Percentiles rank a stretch among this genome's conserved stretches.
These are phyloP conservation scores for Trichophyton benhamiae DNA, from an alignment of 2,329 filamentous ascomycete genomes.

Conservation along the genomic window DNA sequence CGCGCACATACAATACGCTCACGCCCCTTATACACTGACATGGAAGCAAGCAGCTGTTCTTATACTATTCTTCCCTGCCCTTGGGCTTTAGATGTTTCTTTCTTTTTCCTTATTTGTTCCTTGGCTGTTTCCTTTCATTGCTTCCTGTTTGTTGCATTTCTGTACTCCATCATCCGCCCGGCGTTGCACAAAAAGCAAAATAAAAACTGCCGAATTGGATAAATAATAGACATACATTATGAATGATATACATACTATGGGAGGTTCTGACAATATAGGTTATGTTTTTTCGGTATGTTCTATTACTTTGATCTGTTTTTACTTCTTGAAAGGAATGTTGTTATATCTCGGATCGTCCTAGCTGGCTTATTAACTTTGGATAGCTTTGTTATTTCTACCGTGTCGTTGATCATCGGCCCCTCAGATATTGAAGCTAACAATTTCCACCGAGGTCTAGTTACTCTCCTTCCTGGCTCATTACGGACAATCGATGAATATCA, in stretches of 20 bases:
- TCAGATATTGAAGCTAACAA: no score
- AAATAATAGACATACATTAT: slow-evolving; percentile 2
- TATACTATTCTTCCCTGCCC: background rate
- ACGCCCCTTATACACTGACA: background rate
- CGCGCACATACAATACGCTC: background rate
- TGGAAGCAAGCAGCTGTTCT: background rate
- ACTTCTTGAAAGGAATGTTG: background rate
- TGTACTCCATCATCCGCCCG: background rate
- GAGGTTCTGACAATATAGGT: background rate
- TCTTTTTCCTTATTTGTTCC: background rate
- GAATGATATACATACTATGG: background rate
- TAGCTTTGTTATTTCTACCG: no score
- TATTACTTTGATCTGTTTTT: background rate
- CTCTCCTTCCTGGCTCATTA: no score
- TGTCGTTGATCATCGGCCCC: no score
- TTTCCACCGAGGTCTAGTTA: no score
- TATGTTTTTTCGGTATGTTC: background rate
- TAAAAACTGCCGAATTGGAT: background rate
- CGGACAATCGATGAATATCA: no score
- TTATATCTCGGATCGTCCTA: no score
- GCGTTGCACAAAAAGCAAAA: background rate
- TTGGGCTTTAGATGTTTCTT: background rate
- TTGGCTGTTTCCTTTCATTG: background rate
- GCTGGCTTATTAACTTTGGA: no score
- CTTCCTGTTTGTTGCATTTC: background rate